These are phyloP conservation scores for Boletus rubropictus DNA, from an alignment of 768 basidiomycete genomes.

Conservation along the genomic window DNA sequence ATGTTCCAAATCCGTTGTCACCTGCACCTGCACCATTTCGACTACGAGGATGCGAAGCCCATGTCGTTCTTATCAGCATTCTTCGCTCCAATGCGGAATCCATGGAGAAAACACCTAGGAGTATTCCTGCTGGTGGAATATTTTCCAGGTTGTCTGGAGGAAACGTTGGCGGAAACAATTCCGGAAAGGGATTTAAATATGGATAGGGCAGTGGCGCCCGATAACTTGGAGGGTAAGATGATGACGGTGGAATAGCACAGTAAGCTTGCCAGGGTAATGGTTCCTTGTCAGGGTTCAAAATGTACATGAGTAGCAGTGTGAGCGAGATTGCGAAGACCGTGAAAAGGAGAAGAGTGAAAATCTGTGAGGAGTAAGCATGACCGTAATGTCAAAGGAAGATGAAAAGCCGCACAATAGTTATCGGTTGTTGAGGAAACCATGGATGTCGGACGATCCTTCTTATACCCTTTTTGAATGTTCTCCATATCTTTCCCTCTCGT, in stretches of 20 bases:
- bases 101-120: slow-evolving; percentile 86
- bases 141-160: slow-evolving; percentile 69
- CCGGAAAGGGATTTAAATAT: slow-evolving; percentile 30
- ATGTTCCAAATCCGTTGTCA: slow-evolving; percentile 69
- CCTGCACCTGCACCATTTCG: slow-evolving; percentile 65
- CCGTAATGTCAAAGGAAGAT: background rate
- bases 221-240: slow-evolving; percentile 41
- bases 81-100: slow-evolving; percentile 82
- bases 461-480: slow-evolving; percentile 49
- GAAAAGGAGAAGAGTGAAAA: slow-evolving; percentile 69
- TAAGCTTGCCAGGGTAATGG: slow-evolving; percentile 93
- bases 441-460: slow-evolving; percentile 61
- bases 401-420: slow-evolving; percentile 61
- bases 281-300: slow-evolving; percentile 94
- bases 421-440: slow-evolving; percentile 72
- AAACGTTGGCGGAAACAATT: slow-evolving; percentile 42
- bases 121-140: slow-evolving; percentile 77
- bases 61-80: slow-evolving; percentile 82
- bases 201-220: slow-evolving; percentile 38
- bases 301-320: slow-evolving; percentile 83
- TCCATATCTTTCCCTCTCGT: slow-evolving; percentile 41
- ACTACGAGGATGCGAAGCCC: slow-evolving; percentile 79
- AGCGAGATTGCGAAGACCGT: slow-evolving; percentile 76
- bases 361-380: slow-evolving; percentile 36
- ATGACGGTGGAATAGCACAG: slow-evolving; percentile 62